These are phyloP conservation scores for Erysiphe neolycopersici DNA, from an alignment of 2,329 filamentous ascomycete genomes.

Conservation along the genomic window DNA sequence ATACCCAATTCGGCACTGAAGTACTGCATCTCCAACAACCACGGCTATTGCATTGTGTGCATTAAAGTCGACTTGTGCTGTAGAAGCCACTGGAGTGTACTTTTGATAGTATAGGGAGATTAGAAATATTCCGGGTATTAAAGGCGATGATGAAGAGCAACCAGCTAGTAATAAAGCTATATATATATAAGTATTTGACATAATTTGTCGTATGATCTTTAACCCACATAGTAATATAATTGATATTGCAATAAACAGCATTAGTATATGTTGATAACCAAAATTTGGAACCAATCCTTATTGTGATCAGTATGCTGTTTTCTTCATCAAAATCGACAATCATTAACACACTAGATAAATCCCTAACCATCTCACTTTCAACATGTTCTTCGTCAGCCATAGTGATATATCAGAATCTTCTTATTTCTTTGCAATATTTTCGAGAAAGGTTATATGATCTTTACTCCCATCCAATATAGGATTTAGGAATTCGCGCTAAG, in stretches of 20 bases:
- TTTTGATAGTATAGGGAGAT: slow-evolving; percentile 83
- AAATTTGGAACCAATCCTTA: no score
- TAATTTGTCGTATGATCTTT: neutral
- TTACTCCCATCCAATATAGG: no score
- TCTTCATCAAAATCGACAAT: no score
- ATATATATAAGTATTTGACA: slow-evolving; percentile 3
- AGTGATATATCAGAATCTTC: no score
- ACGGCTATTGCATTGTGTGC: slow-evolving; percentile 66
- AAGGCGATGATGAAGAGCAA: slow-evolving; percentile 84
- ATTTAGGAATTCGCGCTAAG: no score
- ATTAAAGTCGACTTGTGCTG: slow-evolving; percentile 73
- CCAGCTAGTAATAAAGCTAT: slow-evolving; percentile 73
- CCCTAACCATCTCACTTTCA: no score
- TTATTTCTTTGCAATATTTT: no score
- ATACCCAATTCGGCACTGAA: slow-evolving; percentile 86
- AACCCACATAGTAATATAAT: slow-evolving; percentile 84
- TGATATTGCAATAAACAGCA: slow-evolving; percentile 82
- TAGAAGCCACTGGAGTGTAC: slow-evolving; percentile 58
- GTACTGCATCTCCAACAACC: slow-evolving; percentile 58
- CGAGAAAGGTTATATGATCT: no score
- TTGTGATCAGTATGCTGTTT: no score
- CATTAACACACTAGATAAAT: no score
- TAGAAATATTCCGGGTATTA: slow-evolving; percentile 90
- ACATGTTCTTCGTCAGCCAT: no score
- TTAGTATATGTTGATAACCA: slow-evolving; percentile 62